Percentiles rank a stretch among this genome's conserved stretches.
Evolutionary conservation across 2,329 filamentous ascomycete genomes (phyloP).

Genomic region (Aureobasidium musti): DNA sequence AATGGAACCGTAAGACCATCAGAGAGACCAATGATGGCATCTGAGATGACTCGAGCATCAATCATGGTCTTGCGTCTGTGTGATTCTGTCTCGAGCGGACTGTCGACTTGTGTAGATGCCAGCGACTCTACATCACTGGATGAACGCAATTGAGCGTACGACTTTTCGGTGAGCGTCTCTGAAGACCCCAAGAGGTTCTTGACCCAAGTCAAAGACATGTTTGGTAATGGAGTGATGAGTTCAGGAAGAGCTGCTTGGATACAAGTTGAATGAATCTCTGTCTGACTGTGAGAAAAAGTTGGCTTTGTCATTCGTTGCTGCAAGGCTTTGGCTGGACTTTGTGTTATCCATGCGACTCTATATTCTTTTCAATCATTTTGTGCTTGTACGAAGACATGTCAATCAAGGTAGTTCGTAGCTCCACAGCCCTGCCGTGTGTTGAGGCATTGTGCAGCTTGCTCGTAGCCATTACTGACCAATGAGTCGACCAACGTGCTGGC

Average conservation of each 20-base stretch:
- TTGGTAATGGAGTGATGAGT: neutral
- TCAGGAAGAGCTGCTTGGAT: neutral
- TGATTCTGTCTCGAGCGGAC: neutral
- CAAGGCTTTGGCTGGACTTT: neutral
- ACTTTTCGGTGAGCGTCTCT: neutral
- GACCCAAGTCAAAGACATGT: constrained; percentile 1
- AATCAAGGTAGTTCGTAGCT: neutral
- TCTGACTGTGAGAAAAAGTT: neutral
- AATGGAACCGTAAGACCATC: constrained; percentile 50
- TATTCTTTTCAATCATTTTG: neutral
- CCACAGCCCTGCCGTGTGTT: neutral
- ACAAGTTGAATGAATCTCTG: neutral
- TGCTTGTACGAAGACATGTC: neutral
- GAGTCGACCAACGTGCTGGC: neutral
- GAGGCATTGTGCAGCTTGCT: neutral
- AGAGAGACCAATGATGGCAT: constrained; percentile 47
- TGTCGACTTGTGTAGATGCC: constrained; percentile 21
- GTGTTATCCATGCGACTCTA: neutral
- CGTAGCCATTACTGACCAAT: neutral
- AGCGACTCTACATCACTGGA: constrained; percentile 28
- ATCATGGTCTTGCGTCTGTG: neutral
- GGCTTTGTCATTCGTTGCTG: neutral
- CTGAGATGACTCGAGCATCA: constrained; percentile 44
- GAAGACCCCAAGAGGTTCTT: neutral
- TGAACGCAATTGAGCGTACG: neutral